Conservation (phyloP, 2,329 filamentous ascomycete genomes). For the Microcera coccophila region DNA sequence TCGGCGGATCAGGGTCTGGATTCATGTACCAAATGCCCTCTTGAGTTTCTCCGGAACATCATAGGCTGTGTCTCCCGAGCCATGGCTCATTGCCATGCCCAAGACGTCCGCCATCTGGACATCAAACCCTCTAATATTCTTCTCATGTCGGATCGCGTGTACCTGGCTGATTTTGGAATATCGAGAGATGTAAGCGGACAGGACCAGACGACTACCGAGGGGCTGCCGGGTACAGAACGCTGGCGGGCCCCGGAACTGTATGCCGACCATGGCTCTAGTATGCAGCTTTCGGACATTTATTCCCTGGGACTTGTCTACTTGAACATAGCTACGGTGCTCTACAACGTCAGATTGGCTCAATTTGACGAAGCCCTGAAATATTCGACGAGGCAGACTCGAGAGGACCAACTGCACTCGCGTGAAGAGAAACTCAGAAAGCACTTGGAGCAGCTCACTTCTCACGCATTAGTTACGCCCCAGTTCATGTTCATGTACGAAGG, state of each 20-base stretch:
- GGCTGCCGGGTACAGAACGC: slow-evolving; percentile 38
- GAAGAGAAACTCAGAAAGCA: slow-evolving; percentile 35
- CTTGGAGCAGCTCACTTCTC: slow-evolving; percentile 31
- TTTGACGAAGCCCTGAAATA: slow-evolving; percentile 39
- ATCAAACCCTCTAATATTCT: slow-evolving; percentile 49
- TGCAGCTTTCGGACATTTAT: slow-evolving; percentile 47
- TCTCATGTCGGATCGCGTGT: slow-evolving; percentile 42
- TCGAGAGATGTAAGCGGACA: slow-evolving; percentile 44
- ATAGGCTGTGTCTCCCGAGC: slow-evolving; percentile 45
- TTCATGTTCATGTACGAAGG: slow-evolving; percentile 37
- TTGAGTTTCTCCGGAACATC: slow-evolving; percentile 40
- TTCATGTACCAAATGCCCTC: slow-evolving; percentile 30
- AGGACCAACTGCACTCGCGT: slow-evolving; percentile 31
- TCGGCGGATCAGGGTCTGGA: slow-evolving; percentile 19
- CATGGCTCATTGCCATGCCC: slow-evolving; percentile 39
- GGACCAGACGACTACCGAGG: slow-evolving; percentile 43
- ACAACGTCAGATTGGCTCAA: slow-evolving; percentile 36
- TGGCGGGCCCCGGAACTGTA: slow-evolving; percentile 46
- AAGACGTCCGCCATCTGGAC: slow-evolving; percentile 44
- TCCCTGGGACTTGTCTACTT: slow-evolving; percentile 46
- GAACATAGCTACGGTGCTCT: slow-evolving; percentile 42
- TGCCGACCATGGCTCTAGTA: slow-evolving; percentile 36
- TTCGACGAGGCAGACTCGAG: slow-evolving; percentile 21
- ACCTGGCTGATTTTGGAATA: slow-evolving; percentile 48
- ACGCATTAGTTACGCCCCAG: slow-evolving; percentile 33